phyloP scores from a whole-genome alignment of 495 filamentous ascomycete genomes.

The Annulohypoxylon maeteangense region DNA sequence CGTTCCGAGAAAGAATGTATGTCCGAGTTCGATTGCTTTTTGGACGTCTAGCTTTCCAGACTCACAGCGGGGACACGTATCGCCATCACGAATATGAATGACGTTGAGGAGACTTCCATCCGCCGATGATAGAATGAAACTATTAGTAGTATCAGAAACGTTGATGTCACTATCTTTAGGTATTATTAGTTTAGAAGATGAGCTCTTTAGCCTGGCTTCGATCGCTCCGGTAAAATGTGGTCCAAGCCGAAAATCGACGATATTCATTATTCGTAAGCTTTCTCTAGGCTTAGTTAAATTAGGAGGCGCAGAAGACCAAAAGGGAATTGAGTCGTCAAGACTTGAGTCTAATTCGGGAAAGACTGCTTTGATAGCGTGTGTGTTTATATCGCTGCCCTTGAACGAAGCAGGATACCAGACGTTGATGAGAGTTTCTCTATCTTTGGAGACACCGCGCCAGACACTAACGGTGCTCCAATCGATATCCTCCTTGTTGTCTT shows the following conservation, averaged over 20 bases:
- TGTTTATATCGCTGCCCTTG: constrained; percentile 67
- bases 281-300: constrained; percentile 12
- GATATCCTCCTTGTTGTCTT: constrained; percentile 30
- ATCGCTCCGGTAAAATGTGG: constrained; percentile 35
- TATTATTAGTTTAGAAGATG: constrained; percentile 29
- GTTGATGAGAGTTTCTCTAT: constrained; percentile 71
- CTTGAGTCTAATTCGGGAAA: constrained; percentile 78
- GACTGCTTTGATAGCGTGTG: constrained; percentile 74
- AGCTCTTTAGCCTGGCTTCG: not conserved
- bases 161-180: constrained; percentile 43
- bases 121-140: constrained; percentile 31
- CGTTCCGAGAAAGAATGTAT: constrained; percentile 94
- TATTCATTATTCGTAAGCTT: constrained; percentile 56
- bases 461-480: constrained; percentile 47
- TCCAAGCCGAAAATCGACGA: constrained; percentile 63
- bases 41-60: constrained; percentile 71
- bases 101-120: constrained; percentile 61
- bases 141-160: constrained; percentile 37
- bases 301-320: constrained; percentile 59
- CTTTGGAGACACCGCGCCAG: constrained; percentile 77
- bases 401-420: constrained; percentile 69
- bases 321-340: constrained; percentile 67
- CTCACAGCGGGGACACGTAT: constrained; percentile 76
- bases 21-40: constrained; percentile 86
- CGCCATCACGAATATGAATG: constrained; percentile 71